Evolutionary conservation across 2,329 filamentous ascomycete genomes (phyloP), one percentile per base, ranked within the genome.

Genomic region (Talaromyces sp.): DNA sequence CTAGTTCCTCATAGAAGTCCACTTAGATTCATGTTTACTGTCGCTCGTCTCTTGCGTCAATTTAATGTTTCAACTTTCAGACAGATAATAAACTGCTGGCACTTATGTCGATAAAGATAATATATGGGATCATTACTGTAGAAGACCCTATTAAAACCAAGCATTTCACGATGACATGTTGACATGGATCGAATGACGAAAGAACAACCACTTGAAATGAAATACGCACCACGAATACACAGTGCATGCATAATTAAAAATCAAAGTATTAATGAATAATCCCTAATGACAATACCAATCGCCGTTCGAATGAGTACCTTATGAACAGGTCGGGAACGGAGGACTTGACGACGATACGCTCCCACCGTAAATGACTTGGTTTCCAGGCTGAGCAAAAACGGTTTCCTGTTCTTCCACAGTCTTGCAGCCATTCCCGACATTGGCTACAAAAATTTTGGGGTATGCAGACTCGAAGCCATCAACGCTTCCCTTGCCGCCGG

Each of bases 321-420:
- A 65, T 45, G 47, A 52, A 22, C 64, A 65, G 48, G 22, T 33
- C 22, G 64, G 64, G 3, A 41, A 59, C 16, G 52, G 48, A 10
- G 52, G 19, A 24, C 43, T 63, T 7, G 52, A 58, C 24, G 41
- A 13, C 33, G 33, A 47, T 19, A 66, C 60, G 5, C 60, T 48
- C 1, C 37, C 54, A 3, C 64, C 64, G 54, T 60, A 66, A 14
- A 63, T 31, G 11, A 66, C 60, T 37, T 66, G 64, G 11, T 56
- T 48, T 8, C 90, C 90, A 4, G 89, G 88, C 60, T 87, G 75
- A 45, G 90, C 89, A 79, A 89, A 92, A 69, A 82, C 72, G 33
- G 90, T 81, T 65, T 90, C 86, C 54, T 81, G 73, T 41, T 81
- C 79, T 71, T 88, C 86, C 3, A 77, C 73, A 43, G 87, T 90